phyloP scores from a whole-genome alignment of 1,284 basidiomycete genomes.

The Stygiomarasmius scandens region DNA sequence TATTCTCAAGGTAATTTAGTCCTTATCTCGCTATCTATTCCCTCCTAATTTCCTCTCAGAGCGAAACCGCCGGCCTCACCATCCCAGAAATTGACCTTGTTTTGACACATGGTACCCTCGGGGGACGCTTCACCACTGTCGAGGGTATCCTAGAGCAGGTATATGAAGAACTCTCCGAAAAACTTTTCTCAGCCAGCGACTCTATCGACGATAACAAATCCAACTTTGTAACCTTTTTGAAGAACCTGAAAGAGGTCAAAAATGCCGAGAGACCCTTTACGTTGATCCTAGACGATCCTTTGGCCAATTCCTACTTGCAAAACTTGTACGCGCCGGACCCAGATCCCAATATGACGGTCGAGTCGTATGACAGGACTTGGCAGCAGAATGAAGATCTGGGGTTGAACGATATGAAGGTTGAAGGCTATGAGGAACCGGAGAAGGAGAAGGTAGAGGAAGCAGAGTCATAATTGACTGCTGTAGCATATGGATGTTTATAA shows the following conservation, averaged over 20 bases:
- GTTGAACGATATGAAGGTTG: conserved; percentile 94
- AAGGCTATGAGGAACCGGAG: conserved; percentile 67
- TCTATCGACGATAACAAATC: conserved; percentile 45
- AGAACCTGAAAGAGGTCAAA: conserved; percentile 82
- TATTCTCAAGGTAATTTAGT: conserved; percentile 76
- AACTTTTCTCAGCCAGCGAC: conserved; percentile 79
- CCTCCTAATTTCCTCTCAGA: conserved; percentile 46
- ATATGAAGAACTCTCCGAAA: conserved; percentile 93
- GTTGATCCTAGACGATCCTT: conserved; percentile 92
- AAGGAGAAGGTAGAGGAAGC: conserved; percentile 21
- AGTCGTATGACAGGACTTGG: conserved; percentile 82
- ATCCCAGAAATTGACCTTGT: conserved; percentile 97
- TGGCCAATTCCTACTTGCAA: conserved; percentile 96
- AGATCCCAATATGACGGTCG: conserved; percentile 88
- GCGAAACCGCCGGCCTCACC: conserved; percentile 87
- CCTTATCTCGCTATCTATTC: not conserved
- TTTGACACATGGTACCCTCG: conserved; percentile 91
- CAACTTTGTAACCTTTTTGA: conserved; percentile 79
- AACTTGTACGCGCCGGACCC: conserved; percentile 93
- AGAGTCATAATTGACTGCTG: not conserved
- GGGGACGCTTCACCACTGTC: conserved; percentile 97
- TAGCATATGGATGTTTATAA: not conserved
- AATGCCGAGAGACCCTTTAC: conserved; percentile 81
- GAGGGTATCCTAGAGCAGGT: conserved; percentile 96
- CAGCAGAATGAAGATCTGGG: conserved; percentile 97